These are phyloP conservation scores for Rhizophagus sp. DNA, from an alignment of 192 early-diverging fungal species.

Conservation along the genomic window DNA sequence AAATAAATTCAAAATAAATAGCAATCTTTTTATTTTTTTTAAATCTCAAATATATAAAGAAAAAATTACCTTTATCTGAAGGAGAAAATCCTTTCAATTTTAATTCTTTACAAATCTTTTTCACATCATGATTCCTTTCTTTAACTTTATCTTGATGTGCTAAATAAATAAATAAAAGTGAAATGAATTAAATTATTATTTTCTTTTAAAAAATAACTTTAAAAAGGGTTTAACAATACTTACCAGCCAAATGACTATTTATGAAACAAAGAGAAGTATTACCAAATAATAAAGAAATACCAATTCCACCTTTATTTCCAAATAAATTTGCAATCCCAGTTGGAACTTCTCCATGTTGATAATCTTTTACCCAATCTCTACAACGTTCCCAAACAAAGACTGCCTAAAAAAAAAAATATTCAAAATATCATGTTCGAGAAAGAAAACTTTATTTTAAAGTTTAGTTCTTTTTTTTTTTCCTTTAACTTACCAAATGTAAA, in stretches of 20 bases:
- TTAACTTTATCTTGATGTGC: conserved; percentile 44
- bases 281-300: conserved; percentile 50
- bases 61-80: conserved; percentile 22
- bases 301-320: conserved; percentile 55
- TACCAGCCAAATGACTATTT: conserved; percentile 53
- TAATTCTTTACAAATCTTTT: conserved; percentile 48
- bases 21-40: too few relatives aligned
- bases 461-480: background rate
- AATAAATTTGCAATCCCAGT: conserved; percentile 44
- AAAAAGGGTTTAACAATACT: background rate
- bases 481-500: conserved; percentile 37
- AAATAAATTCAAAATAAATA: background rate
- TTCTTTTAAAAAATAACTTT: background rate
- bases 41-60: background rate
- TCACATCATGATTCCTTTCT: conserved; percentile 42
- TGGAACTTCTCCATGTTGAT: conserved; percentile 40
- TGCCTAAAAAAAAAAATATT: background rate
- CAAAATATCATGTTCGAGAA: too few relatives aligned
- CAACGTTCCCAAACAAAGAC: conserved; percentile 26
- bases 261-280: conserved; percentile 49
- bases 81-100: conserved; percentile 41
- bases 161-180: conserved; percentile 19
- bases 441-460: too few relatives aligned
- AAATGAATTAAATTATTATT: background rate
- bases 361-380: background rate